Percentiles rank a stretch among this genome's conserved stretches.
These are phyloP conservation scores for Rhizophora apiculata DNA, from an alignment of 345 rosid species.

Conservation along the genomic window DNA sequence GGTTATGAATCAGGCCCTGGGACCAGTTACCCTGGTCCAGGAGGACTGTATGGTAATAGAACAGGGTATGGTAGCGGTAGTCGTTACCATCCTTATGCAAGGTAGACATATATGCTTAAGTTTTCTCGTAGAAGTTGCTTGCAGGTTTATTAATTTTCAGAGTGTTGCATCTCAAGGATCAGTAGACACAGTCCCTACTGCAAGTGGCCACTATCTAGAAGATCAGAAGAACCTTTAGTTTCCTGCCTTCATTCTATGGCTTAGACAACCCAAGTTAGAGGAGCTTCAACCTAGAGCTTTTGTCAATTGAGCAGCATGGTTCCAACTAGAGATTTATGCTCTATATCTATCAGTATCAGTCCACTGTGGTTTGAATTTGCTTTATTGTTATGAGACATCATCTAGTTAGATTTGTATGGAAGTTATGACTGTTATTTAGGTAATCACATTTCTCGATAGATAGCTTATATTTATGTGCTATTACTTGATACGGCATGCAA, in stretches of 20 bases:
- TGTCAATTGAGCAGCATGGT: not conserved
- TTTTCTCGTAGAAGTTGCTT: slow-evolving; percentile 23
- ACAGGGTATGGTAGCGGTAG: slow-evolving; percentile 26
- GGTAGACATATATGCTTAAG: slow-evolving; percentile 24
- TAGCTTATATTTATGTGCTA: too few relatives aligned
- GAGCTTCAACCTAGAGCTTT: slow-evolving; percentile 13
- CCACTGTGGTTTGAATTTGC: not conserved
- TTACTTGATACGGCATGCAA: too few relatives aligned
- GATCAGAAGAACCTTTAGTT: slow-evolving; percentile 13
- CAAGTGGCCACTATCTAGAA: slow-evolving; percentile 15
- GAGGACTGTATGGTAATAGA: slow-evolving; percentile 22
- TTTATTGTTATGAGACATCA: not conserved
- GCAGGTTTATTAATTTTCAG: slow-evolving; percentile 11
- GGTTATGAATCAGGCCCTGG: slow-evolving; percentile 27
- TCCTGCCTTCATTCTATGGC: not conserved
- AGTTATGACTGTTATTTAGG: not conserved
- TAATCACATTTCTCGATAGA: not conserved
- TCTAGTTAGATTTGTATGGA: not conserved
- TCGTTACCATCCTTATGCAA: slow-evolving; percentile 30
- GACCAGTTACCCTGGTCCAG: slow-evolving; percentile 22
- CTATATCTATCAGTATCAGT: not conserved
- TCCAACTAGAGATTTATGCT: not conserved
- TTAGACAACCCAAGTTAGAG: slow-evolving; percentile 13
- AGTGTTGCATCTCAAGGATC: slow-evolving; percentile 6
- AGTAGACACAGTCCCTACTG: slow-evolving; percentile 5